These are phyloP conservation scores for Globisporangium recalcitrans DNA, from an alignment of 352 stramenopile genomes.

Conservation along the genomic window DNA sequence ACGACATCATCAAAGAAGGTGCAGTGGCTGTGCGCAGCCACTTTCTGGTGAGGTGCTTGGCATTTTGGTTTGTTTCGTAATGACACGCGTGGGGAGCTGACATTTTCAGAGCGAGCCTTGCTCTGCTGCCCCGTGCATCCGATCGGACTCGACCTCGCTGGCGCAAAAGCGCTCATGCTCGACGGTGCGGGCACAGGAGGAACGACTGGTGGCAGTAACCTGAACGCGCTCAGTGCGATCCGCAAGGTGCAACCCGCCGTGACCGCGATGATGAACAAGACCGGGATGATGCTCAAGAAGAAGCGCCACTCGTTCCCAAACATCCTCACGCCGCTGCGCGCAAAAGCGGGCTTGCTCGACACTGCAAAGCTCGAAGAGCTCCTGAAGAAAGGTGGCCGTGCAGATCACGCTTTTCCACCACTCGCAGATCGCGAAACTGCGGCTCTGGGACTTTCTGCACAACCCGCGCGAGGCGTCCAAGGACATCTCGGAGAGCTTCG, in stretches of 20 bases:
- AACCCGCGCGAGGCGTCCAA: slow-evolving; percentile 40
- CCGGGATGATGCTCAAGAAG: slow-evolving; percentile 27
- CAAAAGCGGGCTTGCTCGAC: slow-evolving; percentile 10
- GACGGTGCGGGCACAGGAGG: not conserved
- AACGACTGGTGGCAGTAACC: not conserved
- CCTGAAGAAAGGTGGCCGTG: slow-evolving; percentile 31
- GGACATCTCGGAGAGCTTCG: slow-evolving; percentile 56
- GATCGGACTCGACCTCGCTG: slow-evolving; percentile 4
- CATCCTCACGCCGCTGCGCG: slow-evolving; percentile 29
- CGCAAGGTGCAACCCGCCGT: slow-evolving; percentile 15
- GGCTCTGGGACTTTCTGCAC: slow-evolving; percentile 57
- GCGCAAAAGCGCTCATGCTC: slow-evolving; percentile 8
- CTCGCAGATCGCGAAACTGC: slow-evolving; percentile 34
- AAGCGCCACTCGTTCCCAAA: slow-evolving; percentile 71
- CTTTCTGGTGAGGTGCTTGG: slow-evolving; percentile 39
- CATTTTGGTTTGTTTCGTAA: no score
- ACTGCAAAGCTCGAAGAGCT: slow-evolving; percentile 11
- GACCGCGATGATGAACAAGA: slow-evolving; percentile 24
- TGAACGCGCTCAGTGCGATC: not conserved
- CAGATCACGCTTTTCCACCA: slow-evolving; percentile 69
- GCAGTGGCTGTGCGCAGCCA: slow-evolving; percentile 52
- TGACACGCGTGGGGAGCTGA: no score
- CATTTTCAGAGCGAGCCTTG: no score
- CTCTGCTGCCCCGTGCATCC: slow-evolving; percentile 2
- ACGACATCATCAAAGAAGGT: slow-evolving; percentile 47